Percentiles rank a stretch among this genome's conserved stretches.
Evolutionary conservation across 192 early-diverging fungal species (phyloP).

Genomic region (Umbelopsis vinacea): DNA sequence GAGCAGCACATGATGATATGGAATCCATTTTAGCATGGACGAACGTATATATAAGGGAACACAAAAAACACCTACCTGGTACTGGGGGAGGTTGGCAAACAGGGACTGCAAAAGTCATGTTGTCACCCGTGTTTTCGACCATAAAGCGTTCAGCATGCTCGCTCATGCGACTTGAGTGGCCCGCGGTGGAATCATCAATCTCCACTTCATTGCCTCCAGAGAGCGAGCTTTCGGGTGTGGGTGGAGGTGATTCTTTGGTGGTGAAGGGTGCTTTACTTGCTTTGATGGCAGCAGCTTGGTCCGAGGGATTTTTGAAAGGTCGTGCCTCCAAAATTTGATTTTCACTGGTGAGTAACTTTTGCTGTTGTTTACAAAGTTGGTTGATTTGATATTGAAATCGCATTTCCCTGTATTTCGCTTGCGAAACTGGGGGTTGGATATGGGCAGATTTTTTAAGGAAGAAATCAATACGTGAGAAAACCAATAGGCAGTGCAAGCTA

Average conservation of each 20-base stretch:
- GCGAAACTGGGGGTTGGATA: not conserved
- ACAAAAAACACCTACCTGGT: constrained; percentile 2
- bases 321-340: not conserved
- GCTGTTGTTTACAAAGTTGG: constrained; percentile 8
- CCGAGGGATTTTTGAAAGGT: not conserved
- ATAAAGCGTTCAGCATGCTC: not conserved
- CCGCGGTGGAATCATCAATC: constrained; percentile 12
- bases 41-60: too few species aligned
- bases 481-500: too few species aligned
- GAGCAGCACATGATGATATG: too few species aligned
- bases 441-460: too few species aligned
- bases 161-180: not conserved
- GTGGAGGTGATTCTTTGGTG: constrained; percentile 11
- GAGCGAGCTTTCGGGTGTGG: not conserved
- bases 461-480: too few species aligned
- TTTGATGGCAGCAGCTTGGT: not conserved
- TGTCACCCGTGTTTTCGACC: not conserved
- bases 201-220: constrained; percentile 1
- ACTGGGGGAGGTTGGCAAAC: not conserved
- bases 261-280: not conserved
- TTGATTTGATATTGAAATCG: not conserved
- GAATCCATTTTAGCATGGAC: too few species aligned
- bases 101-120: not conserved
- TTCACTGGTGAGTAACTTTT: not conserved
- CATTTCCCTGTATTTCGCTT: constrained; percentile 12